Evolutionary conservation across 2,329 filamentous ascomycete species (phyloP), one percentile per base, ranked within the genome.

Genomic region (Mycogone perniciosa): DNA sequence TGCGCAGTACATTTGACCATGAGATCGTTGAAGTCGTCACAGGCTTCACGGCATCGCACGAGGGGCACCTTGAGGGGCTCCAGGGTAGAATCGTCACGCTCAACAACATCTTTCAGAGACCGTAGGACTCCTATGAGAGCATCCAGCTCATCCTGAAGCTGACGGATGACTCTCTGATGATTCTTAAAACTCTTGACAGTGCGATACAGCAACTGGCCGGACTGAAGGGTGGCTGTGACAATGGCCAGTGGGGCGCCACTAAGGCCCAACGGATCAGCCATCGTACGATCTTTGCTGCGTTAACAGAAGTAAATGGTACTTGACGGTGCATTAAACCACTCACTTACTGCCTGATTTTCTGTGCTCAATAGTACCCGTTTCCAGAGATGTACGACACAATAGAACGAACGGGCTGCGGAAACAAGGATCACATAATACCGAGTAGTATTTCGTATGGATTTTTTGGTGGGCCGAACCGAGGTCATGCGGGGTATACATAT

Each of bases 31-130:
- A 76, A 76, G 11, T 72, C 68, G 48, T 64, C 59, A 54, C 69
- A 76, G 7, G 70, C 67, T 55, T 68, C 66, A 30, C 66, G 64
- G 54, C 70, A 76, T 55, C 67, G 65, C 33, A 60, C 56, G 31
- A 76, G 58, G 42, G 71, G 71, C 51, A 70, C 13, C 46, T 57
- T 56, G 7, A 62, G 55, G 11, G 52, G 54, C 2, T 44, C 31
- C 5, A 60, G 38, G 11, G 56, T 51, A 2, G 52, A 34, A 3
- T 48, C 42, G 4, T 59, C 53, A 11, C 38, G 26, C 29, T 29
- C n/a, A 6, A 35, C 37, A 13, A 38, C 30, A 6, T 4, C 30
- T 38, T 48, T 30, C 7, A 54, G 51, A 13, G 48, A 48, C 9
- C 46, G 27, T 11, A 56, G 51, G 27, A 56, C 48, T 3, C 37